Evolutionary conservation across 306 rosid genomes (phyloP), one percentile per base, ranked within the genome.

Genomic region (Albizia julibrissin): DNA sequence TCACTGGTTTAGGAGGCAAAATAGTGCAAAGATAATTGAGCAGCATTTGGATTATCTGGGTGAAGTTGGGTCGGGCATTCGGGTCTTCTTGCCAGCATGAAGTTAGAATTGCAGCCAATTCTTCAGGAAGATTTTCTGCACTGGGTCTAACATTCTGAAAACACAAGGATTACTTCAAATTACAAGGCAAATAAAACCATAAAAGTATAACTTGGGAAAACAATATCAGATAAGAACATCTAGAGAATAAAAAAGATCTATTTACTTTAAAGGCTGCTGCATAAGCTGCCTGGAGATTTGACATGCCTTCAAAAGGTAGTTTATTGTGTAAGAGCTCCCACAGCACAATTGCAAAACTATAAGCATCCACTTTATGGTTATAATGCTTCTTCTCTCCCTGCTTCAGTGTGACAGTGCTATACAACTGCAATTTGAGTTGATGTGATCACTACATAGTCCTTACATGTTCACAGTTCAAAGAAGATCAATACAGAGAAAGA

Each of bases 361-460:
- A 93, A 52, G 94, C 98, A 87, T 95, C 98, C 18, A 95, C 98
- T 86, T 91, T 95, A 84, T 93, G 98, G 88, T 89, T 95, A 89
- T 95, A 95, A 84, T 95, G 98, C 89, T 91, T 95, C 86, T 93
- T 93, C 88, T 95, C 98, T 81, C 98, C 98, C 62, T 91, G 98
- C 90, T 94, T 93, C 79, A 95, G 86, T 43, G 98, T 95, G 81
- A 95, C 98, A 67, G 98, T 93, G 85, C 98, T 95, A 72, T 95
- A 93, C 90, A 95, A 85, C 97, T 91, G 90, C 85, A 86, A 50
- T 72, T 87, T 67, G 76, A 72, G 66, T 65, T 65, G 79, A 58
- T 69, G 80, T 64, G 76, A 65, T 80, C 69, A 82, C 66, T 76
- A 40, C 29, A 13, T 31, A 31, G 12, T 21, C 50, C 26, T 37